These are phyloP conservation scores for Myrica gale DNA, from an alignment of 306 rosid species.

Conservation along the genomic window DNA sequence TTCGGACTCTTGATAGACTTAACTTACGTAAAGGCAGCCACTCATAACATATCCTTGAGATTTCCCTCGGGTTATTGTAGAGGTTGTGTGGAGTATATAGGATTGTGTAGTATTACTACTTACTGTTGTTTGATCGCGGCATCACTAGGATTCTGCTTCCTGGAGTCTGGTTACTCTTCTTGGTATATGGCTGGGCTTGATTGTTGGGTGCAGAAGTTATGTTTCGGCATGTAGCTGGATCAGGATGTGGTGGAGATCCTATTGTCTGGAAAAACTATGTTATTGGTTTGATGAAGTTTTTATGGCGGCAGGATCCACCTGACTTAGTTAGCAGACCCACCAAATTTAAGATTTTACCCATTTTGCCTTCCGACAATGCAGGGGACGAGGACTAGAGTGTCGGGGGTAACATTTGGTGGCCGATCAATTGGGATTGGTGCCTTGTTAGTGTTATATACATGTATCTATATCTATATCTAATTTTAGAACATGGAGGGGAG, in stretches of 20 bases:
- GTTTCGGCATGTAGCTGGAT: slow-evolving; percentile 56
- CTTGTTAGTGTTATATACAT: slow-evolving; percentile 49
- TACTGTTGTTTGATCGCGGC: slow-evolving; percentile 49
- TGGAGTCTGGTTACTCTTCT: slow-evolving; percentile 40
- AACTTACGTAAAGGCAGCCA: slow-evolving; percentile 45
- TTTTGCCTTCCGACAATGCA: slow-evolving; percentile 44
- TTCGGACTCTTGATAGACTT: slow-evolving; percentile 60
- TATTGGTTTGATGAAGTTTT: slow-evolving; percentile 37
- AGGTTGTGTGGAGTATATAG: slow-evolving; percentile 46
- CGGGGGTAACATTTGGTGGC: slow-evolving; percentile 45
- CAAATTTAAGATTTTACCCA: slow-evolving; percentile 38
- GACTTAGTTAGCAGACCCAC: slow-evolving; percentile 48
- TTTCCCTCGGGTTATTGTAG: slow-evolving; percentile 24
- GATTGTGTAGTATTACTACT: slow-evolving; percentile 66
- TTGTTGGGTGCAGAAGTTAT: slow-evolving; percentile 34
- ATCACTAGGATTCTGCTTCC: slow-evolving; percentile 46
- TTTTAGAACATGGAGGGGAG: slow-evolving; percentile 58
- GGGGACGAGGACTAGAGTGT: slow-evolving; percentile 45
- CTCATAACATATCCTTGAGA: slow-evolving; percentile 43
- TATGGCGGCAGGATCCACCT: slow-evolving; percentile 37
- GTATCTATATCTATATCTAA: slow-evolving; percentile 43
- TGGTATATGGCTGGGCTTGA: slow-evolving; percentile 23
- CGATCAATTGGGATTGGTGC: slow-evolving; percentile 42
- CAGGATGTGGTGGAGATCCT: slow-evolving; percentile 34
- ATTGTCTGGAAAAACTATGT: slow-evolving; percentile 31